phyloP scores from a whole-genome alignment of 768 basidiomycete species.

The Hypholoma sublateritium region DNA sequence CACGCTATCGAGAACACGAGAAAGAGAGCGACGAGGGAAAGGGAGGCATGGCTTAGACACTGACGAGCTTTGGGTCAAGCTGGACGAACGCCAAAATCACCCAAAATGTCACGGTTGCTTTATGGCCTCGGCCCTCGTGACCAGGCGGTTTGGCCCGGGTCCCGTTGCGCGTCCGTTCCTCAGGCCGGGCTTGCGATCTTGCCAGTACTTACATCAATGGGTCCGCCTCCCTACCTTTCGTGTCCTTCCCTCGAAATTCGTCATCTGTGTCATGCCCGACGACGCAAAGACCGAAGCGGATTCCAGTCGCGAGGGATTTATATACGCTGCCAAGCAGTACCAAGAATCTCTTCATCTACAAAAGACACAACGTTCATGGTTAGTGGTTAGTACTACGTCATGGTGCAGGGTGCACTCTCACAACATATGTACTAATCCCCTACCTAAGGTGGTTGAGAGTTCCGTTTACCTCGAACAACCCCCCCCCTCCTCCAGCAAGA shows the following conservation, averaged over 20 bases:
- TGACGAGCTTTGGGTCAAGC: too few species aligned
- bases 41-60: too few species aligned
- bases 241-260: background rate
- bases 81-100: too few species aligned
- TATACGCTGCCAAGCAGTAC: background rate
- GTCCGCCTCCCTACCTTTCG: background rate
- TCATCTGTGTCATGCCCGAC: background rate
- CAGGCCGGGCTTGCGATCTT: too few species aligned
- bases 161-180: too few species aligned
- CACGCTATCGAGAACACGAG: too few species aligned
- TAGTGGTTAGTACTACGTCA: constrained; percentile 5
- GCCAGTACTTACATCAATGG: background rate
- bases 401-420: background rate
- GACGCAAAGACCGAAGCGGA: background rate
- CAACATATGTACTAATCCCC: background rate
- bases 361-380: constrained; percentile 1
- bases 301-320: constrained; percentile 2
- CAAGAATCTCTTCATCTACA: background rate
- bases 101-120: too few species aligned
- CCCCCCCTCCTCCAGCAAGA: constrained; percentile 43
- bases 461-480: constrained; percentile 39
- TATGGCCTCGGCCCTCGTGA: too few species aligned
- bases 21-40: too few species aligned
- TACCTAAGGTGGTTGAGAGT: constrained; percentile 27
- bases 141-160: too few species aligned